Percentiles rank a stretch among this genome's conserved stretches.
Conservation (phyloP, 2,329 filamentous ascomycete species). For the Pseudogymnoascus sp. region DNA sequence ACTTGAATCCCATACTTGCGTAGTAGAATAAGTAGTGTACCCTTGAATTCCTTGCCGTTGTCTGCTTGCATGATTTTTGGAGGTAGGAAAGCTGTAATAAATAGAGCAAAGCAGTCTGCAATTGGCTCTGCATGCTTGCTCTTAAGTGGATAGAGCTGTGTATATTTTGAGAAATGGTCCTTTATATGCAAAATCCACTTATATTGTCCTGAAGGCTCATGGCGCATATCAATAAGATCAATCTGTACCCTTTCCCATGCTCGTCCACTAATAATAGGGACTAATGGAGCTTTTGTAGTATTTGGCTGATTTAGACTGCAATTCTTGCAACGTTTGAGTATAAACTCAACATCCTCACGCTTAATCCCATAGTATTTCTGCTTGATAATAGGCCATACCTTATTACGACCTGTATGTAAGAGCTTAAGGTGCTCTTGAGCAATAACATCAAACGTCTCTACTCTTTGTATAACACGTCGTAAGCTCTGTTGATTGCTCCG, state of each 20-base stretch:
- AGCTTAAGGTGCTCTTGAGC: too few relatives aligned
- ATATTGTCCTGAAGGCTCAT: conserved; percentile 15
- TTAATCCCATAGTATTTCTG: not conserved
- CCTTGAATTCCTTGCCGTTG: too few relatives aligned
- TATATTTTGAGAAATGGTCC: conserved; percentile 20
- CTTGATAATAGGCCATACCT: not conserved
- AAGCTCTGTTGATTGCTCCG: too few relatives aligned
- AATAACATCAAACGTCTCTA: too few relatives aligned
- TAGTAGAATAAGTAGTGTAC: conserved; percentile 12
- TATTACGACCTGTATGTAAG: too few relatives aligned
- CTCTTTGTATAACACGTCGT: too few relatives aligned
- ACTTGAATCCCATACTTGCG: conserved; percentile 15
- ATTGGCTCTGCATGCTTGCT: conserved; percentile 14
- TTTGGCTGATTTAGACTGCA: not conserved
- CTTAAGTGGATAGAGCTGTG: conserved; percentile 15
- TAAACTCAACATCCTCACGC: not conserved
- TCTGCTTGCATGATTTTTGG: conserved; percentile 17
- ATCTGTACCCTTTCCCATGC: conserved; percentile 13
- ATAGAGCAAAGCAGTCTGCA: conserved; percentile 5
- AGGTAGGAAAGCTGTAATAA: conserved; percentile 13
- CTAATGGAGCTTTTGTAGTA: not conserved
- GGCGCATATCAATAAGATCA: conserved; percentile 18
- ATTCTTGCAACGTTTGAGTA: not conserved
- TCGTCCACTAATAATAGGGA: conserved; percentile 11
- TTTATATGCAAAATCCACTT: conserved; percentile 19